A percentile compares a stretch with the other conserved stretches of the same genome.
These are phyloP conservation scores for Fusarium metavorans DNA, from an alignment of 2,329 filamentous ascomycete genomes.

Conservation along the genomic window DNA sequence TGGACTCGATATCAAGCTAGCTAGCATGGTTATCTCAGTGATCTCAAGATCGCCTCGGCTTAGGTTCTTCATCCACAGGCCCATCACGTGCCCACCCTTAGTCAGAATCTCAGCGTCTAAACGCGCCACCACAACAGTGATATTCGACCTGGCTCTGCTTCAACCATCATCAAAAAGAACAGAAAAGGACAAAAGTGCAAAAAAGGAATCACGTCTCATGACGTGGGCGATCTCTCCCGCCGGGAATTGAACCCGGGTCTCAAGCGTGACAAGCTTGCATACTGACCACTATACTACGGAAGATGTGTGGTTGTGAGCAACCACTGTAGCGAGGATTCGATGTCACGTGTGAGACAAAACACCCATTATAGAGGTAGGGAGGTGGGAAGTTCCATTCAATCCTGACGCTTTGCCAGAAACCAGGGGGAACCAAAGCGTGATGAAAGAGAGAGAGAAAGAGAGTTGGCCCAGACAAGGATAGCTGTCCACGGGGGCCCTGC, in stretches of 20 bases:
- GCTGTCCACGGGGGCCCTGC: background rate
- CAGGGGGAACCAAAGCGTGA: background rate
- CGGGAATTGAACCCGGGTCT: background rate
- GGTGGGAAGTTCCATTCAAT: too few species aligned
- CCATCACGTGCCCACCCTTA: background rate
- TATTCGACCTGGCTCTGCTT: background rate
- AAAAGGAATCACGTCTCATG: background rate
- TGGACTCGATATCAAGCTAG: background rate
- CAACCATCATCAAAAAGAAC: background rate
- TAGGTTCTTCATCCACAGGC: background rate
- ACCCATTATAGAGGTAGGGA: background rate
- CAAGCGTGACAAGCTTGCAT: conserved; percentile 1
- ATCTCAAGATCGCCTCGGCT: background rate
- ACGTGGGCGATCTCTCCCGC: background rate
- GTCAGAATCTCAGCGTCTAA: background rate
- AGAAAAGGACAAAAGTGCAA: background rate
- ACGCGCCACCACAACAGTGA: background rate
- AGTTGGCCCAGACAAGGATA: accelerated
- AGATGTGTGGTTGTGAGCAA: background rate
- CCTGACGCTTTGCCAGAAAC: background rate
- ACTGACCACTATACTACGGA: conserved; percentile 2
- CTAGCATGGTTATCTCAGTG: conserved; percentile 68
- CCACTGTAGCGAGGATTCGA: background rate
- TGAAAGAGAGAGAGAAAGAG: background rate
- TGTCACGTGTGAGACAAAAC: background rate